These are phyloP conservation scores for Lyophyllum shimeji DNA, from an alignment of 768 basidiomycete species.

Conservation along the genomic window DNA sequence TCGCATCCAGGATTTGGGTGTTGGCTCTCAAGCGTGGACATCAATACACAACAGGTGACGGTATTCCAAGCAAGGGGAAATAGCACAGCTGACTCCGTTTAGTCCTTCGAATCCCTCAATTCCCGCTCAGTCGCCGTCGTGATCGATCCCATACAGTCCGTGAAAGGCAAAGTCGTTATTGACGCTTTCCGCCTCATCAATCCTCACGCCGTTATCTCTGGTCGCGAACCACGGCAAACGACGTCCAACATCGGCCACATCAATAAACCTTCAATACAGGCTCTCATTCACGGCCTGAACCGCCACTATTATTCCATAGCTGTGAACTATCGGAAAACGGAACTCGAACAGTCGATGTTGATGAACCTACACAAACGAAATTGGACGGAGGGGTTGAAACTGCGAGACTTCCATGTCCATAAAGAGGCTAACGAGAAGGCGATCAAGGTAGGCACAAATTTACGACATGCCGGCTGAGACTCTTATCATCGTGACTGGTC, in stretches of 20 bases:
- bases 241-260: conserved; percentile 99
- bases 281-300: conserved; percentile 95
- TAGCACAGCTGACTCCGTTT: conserved; percentile 13
- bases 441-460: conserved; percentile 71
- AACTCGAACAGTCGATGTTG: conserved; percentile 96
- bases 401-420: conserved; percentile 87
- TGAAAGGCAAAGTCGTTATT: conserved; percentile 98
- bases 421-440: conserved; percentile 89
- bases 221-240: conserved; percentile 94
- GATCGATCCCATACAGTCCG: conserved; percentile 97
- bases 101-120: conserved; percentile 97
- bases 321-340: conserved; percentile 97
- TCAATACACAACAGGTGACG: conserved; percentile 94
- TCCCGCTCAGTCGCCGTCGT: conserved; percentile 95
- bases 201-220: conserved; percentile 84
- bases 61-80: not conserved
- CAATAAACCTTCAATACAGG: conserved; percentile 99
- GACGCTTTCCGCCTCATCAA: conserved; percentile 98
- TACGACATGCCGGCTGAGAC: conserved; percentile 5
- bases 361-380: conserved; percentile 99
- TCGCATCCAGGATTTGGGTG: conserved; percentile 99
- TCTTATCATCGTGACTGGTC: conserved; percentile 8
- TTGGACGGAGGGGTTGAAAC: conserved; percentile 96
- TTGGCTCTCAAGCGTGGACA: conserved; percentile 98
- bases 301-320: conserved; percentile 98